Conservation (phyloP, 2,329 filamentous ascomycete genomes). For the Uncinocarpus reesii region DNA sequence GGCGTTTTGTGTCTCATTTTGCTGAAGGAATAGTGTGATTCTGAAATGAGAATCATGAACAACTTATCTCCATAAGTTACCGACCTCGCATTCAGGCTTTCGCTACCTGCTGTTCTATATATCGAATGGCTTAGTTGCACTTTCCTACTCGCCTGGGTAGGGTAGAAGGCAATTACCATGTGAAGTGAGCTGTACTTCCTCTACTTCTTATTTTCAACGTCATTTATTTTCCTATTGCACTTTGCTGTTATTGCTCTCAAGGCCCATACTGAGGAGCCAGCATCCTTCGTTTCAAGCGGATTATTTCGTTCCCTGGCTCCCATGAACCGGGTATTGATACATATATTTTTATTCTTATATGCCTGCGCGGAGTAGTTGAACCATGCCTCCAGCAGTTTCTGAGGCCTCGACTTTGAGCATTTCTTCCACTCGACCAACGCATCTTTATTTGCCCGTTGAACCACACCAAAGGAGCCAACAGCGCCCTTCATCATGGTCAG, state of each 20-base stretch:
- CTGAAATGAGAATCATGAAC: no score
- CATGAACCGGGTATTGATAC: neutral
- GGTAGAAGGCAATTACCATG: no score
- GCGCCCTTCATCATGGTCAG: slow-evolving; percentile 17
- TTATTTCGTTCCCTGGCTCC: neutral
- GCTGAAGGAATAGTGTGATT: no score
- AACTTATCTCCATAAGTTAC: no score
- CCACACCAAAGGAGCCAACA: neutral
- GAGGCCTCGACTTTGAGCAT: slow-evolving; percentile 9
- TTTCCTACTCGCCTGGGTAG: no score
- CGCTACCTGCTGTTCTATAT: no score
- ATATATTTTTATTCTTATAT: neutral
- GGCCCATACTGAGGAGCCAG: neutral
- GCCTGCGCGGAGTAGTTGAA: neutral
- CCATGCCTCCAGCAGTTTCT: slow-evolving; percentile 10
- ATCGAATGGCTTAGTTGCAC: no score
- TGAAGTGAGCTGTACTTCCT: no score
- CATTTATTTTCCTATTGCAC: no score
- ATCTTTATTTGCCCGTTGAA: slow-evolving; percentile 5
- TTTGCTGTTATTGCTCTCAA: neutral
- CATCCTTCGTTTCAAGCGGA: neutral
- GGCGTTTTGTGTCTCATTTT: no score
- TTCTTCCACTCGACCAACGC: slow-evolving; percentile 11
- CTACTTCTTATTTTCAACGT: no score
- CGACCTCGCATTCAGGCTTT: no score